Evolutionary conservation across 1,284 basidiomycete species (phyloP), one percentile per base, ranked within the genome.

Genomic region (Malassezia psittaci): DNA sequence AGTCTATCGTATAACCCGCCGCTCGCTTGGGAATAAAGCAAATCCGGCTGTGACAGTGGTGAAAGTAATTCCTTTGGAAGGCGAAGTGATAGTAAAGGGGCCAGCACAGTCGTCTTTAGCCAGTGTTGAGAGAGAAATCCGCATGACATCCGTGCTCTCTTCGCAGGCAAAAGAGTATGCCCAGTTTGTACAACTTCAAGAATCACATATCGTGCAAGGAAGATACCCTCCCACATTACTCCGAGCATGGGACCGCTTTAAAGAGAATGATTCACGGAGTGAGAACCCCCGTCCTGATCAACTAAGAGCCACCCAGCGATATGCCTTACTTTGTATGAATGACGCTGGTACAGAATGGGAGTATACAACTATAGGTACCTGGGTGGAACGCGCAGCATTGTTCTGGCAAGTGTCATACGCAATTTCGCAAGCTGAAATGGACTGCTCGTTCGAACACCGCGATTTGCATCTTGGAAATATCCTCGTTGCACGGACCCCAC

Each of bases 381-480:
- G 93, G 91, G 77, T 79, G 18, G 85, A 94, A 72, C 90, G 90
- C 1, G 85, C 83, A 57, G 85, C 84, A 48, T 77, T 96, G 24
- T 90, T 96, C 75, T 90, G 87, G 86, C 91, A 96, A 75, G 84
- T 93, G 1, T 80, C 83, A 0, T 82, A 82, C 48, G 79, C 86
- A 0, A 79, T 96, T 0, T 83, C 83, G 0, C 79, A 81, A 37
- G 93, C 88, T 1, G 93, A 98, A 73, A 78, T 81, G 19, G 77
- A 83, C 51, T 82, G 84, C 12, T 79, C 81, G 16, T 96, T 98
- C 63, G 93, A 98, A 88, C 94, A 98, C 76, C 88, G 93, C 16
- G 93, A 98, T 75, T 80, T 98, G 35, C 93, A 98, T 70, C 90
- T 90, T 83, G 93, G 93, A n/a, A 94, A 98, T 75, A 86, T 98